These are phyloP conservation scores for Penicilliopsis zonata DNA, from an alignment of 495 filamentous ascomycete species.

Conservation along the genomic window DNA sequence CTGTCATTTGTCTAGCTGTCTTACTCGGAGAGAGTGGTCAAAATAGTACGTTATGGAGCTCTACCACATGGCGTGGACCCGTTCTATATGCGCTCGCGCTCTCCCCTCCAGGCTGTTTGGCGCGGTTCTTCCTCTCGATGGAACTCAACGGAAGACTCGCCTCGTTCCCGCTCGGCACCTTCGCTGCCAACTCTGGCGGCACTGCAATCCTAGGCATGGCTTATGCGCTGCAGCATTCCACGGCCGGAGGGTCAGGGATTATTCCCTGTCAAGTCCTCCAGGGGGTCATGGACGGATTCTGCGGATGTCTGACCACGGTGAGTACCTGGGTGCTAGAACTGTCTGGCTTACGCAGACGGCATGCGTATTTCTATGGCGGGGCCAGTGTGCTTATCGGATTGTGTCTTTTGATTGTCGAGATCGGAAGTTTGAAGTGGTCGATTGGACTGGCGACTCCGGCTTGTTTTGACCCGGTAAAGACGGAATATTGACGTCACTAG, in stretches of 20 bases:
- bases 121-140: slow-evolving; percentile 54
- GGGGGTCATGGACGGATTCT: slow-evolving; percentile 75
- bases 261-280: slow-evolving; percentile 57
- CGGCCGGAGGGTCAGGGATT: slow-evolving; percentile 1
- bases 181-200: slow-evolving; percentile 61
- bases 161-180: slow-evolving; percentile 67
- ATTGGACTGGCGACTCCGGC: slow-evolving; percentile 37
- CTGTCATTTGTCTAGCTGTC: slow-evolving; percentile 49
- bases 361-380: slow-evolving; percentile 61
- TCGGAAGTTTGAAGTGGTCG: slow-evolving; percentile 67
- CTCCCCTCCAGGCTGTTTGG: slow-evolving; percentile 58
- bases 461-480: too few relatives aligned
- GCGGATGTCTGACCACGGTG: slow-evolving; percentile 76
- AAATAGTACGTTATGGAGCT: slow-evolving; percentile 15
- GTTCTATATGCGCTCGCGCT: slow-evolving; percentile 61
- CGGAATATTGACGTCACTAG: too few relatives aligned
- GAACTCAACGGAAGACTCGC: slow-evolving; percentile 40
- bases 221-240: slow-evolving; percentile 1
- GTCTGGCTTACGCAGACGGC: slow-evolving; percentile 39
- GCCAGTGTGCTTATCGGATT: slow-evolving; percentile 49
- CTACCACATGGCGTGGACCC: slow-evolving; percentile 54
- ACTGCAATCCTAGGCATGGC: slow-evolving; percentile 44
- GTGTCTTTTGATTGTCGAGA: slow-evolving; percentile 50
- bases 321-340: slow-evolving; percentile 75
- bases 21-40: slow-evolving; percentile 45